Evolutionary conservation across 164 flowering plant species (phyloP).

Genomic region (Liriodendron chinense): DNA sequence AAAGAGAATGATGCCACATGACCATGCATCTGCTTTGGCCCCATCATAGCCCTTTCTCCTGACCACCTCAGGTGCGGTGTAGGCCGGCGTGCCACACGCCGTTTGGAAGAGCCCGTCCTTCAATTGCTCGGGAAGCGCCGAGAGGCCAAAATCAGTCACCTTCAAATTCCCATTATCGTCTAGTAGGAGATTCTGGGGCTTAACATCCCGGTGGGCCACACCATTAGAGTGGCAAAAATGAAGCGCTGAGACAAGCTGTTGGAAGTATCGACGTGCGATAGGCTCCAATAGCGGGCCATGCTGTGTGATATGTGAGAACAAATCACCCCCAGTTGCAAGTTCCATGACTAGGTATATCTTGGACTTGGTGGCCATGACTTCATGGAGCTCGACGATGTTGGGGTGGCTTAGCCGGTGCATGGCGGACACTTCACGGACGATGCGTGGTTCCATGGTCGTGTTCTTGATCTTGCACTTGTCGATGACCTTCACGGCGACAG

Average conservation of each 20-base stretch:
- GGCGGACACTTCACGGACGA: conserved; percentile 59
- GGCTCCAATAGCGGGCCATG: conserved; percentile 56
- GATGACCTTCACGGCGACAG: conserved; percentile 68
- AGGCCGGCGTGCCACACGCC: conserved; percentile 70
- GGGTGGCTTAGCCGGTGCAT: conserved; percentile 67
- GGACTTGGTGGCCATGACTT: conserved; percentile 65
- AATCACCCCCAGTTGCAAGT: conserved; percentile 65
- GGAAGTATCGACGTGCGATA: conserved; percentile 53
- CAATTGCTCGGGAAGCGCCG: conserved; percentile 49
- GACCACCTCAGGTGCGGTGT: conserved; percentile 72
- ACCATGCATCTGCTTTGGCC: conserved; percentile 62
- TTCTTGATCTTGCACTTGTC: conserved; percentile 44
- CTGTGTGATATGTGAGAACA: conserved; percentile 26
- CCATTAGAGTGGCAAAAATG: conserved; percentile 64
- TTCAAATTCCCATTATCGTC: conserved; percentile 60
- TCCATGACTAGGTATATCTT: conserved; percentile 78
- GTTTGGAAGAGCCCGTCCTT: conserved; percentile 66
- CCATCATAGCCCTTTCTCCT: conserved; percentile 67
- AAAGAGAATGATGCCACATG: conserved; percentile 61
- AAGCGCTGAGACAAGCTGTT: conserved; percentile 61
- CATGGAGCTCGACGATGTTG: conserved; percentile 50
- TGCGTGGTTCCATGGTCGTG: conserved; percentile 26
- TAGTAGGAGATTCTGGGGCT: conserved; percentile 61
- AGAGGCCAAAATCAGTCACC: conserved; percentile 66
- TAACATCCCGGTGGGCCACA: conserved; percentile 65